Evolutionary conservation across 345 rosid genomes (phyloP).

Genomic region (Schrenkiella parvula): DNA sequence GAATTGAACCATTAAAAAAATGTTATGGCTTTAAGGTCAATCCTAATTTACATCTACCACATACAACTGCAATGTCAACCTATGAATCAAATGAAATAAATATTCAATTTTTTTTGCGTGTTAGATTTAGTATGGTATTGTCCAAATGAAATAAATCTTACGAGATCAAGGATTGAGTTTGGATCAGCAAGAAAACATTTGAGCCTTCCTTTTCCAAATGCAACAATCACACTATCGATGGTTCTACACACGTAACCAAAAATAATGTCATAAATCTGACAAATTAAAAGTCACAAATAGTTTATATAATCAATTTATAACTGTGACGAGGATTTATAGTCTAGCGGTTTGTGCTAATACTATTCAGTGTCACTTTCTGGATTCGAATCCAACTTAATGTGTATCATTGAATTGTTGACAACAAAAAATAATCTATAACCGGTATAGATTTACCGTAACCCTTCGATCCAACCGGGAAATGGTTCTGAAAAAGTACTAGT

Average conservation of each 20-base stretch:
- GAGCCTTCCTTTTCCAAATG: conserved; percentile 50
- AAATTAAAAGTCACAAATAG: background rate
- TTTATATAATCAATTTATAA: no score
- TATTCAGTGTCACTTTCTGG: no score
- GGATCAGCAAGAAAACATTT: conserved; percentile 38
- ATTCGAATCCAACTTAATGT: no score
- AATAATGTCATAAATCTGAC: background rate
- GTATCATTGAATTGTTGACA: no score
- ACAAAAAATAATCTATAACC: no score
- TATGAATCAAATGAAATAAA: background rate
- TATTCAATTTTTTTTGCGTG: no score
- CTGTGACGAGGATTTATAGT: no score
- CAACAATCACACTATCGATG: conserved; percentile 45
- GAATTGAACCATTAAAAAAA: background rate
- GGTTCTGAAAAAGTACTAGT: conserved; percentile 67
- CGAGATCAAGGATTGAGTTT: conserved; percentile 41
- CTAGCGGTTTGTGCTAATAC: no score
- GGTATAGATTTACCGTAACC: conserved; percentile 41
- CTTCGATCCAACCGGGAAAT: conserved; percentile 82
- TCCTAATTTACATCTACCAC: background rate
- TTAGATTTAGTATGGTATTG: no score
- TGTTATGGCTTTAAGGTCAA: background rate
- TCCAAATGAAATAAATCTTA: no score
- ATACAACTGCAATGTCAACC: no score
- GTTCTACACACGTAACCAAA: conserved; percentile 40